Conservation (phyloP, 805 yeast species). For the Barnettozyma siamensis region DNA sequence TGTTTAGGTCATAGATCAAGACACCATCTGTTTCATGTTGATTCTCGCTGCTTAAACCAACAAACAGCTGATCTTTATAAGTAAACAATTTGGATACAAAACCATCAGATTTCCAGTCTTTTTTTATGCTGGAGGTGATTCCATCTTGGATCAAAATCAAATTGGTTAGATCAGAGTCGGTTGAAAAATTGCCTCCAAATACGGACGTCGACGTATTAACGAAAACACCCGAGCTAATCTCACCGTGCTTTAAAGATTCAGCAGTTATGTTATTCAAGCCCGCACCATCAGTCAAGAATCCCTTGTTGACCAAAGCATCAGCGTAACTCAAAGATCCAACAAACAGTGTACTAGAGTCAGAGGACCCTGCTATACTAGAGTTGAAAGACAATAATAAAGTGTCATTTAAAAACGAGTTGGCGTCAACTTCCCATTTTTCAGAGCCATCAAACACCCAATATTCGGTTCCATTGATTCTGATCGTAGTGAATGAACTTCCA, state of each 20-base stretch:
- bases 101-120: conserved; percentile 22
- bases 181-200: conserved; percentile 54
- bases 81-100: conserved; percentile 17
- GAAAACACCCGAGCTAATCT: conserved; percentile 32
- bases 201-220: conserved; percentile 45
- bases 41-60: conserved; percentile 40
- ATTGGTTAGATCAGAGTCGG: conserved; percentile 19
- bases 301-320: conserved; percentile 16
- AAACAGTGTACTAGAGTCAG: conserved; percentile 18
- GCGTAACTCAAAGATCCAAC: conserved; percentile 21
- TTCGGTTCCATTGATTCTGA: conserved; percentile 33
- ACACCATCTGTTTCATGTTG: conserved; percentile 25
- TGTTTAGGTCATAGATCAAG: conserved; percentile 44
- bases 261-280: conserved; percentile 18
- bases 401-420: conserved; percentile 31
- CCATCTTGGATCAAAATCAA: conserved; percentile 24
- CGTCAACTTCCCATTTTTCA: conserved; percentile 38
- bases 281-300: conserved; percentile 10
- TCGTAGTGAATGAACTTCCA: conserved; percentile 8
- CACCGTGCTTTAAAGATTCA: conserved; percentile 14
- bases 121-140: conserved; percentile 24
- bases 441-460: conserved; percentile 34
- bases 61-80: conserved; percentile 28
- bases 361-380: conserved; percentile 20
- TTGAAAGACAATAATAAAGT: conserved; percentile 28